phyloP scores from a whole-genome alignment of 2,329 filamentous ascomycete species.

The Penicillium hordei region DNA sequence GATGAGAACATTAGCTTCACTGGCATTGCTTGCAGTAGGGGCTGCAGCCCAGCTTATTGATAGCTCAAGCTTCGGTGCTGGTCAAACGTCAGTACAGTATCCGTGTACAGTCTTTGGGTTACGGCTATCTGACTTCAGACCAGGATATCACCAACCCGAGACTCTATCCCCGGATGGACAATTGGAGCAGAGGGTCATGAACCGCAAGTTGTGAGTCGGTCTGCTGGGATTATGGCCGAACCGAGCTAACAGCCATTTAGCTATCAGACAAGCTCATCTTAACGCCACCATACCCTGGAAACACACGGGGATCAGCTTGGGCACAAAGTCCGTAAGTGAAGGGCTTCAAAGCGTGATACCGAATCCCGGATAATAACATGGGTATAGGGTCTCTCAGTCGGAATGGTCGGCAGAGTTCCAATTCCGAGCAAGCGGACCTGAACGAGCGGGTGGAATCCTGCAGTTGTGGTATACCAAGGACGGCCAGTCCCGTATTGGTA shows the following conservation, averaged over 20 bases:
- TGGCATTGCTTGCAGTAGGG: constrained; percentile 50
- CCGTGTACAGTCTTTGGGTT: neutral
- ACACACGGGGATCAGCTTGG: constrained; percentile 82
- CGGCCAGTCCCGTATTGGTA: constrained; percentile 63
- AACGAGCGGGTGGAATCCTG: constrained; percentile 82
- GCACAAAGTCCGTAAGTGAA: constrained; percentile 55
- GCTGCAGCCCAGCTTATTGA: constrained; percentile 66
- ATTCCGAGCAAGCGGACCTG: constrained; percentile 82
- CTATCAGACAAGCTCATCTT: constrained; percentile 90
- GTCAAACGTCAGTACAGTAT: constrained; percentile 53
- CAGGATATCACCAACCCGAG: constrained; percentile 61
- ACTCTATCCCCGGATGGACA: constrained; percentile 57
- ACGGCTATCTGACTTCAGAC: constrained; percentile 9
- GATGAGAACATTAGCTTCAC: constrained; percentile 45
- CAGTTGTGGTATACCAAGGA: constrained; percentile 87
- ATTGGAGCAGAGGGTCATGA: constrained; percentile 56
- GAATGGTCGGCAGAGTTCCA: constrained; percentile 82
- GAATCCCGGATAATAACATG: constrained; percentile 11
- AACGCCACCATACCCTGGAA: constrained; percentile 83
- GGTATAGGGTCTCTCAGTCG: constrained; percentile 48
- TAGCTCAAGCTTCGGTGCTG: constrained; percentile 75
- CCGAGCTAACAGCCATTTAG: constrained; percentile 28
- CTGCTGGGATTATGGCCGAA: neutral
- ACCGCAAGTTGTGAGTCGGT: constrained; percentile 50
- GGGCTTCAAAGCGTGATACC: neutral